Percentiles rank a stretch among this genome's conserved stretches.
These are phyloP conservation scores for Apiotrichum gamsii DNA, from an alignment of 1,284 basidiomycete species.

Conservation along the genomic window DNA sequence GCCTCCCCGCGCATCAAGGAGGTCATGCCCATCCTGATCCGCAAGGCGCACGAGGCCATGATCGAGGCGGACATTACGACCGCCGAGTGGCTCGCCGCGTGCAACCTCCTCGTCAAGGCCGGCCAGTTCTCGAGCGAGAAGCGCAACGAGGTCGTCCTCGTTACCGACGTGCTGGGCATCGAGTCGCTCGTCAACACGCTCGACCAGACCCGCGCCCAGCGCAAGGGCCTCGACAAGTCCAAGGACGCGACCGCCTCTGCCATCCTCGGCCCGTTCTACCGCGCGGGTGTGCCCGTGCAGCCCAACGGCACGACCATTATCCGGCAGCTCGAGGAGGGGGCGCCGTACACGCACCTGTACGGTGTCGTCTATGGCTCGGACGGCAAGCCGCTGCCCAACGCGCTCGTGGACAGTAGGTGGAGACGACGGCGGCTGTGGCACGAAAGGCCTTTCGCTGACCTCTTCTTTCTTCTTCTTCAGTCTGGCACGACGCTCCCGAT, in stretches of 20 bases:
- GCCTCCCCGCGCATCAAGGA: conserved; percentile 42
- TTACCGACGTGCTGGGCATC: conserved; percentile 45
- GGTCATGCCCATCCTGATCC: conserved; percentile 40
- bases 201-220: conserved; percentile 16
- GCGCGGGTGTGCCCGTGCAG: conserved; percentile 35
- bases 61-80: conserved; percentile 44
- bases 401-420: conserved; percentile 41
- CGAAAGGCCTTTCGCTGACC: too few species aligned
- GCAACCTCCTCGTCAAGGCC: conserved; percentile 42
- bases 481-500: conserved; percentile 46
- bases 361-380: conserved; percentile 36
- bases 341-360: conserved; percentile 34
- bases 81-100: conserved; percentile 44
- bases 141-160: conserved; percentile 47
- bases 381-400: conserved; percentile 40
- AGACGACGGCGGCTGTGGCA: too few species aligned
- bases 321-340: conserved; percentile 28
- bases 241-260: conserved; percentile 28
- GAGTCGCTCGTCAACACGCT: conserved; percentile 37
- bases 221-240: conserved; percentile 7
- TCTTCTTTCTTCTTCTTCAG: too few species aligned
- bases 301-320: conserved; percentile 35
- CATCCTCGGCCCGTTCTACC: conserved; percentile 38
- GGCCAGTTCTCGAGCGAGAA: conserved; percentile 43
- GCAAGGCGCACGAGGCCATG: conserved; percentile 38